Evolutionary conservation across 331 rosid species (phyloP).

Genomic region (Rosa hybrid): DNA sequence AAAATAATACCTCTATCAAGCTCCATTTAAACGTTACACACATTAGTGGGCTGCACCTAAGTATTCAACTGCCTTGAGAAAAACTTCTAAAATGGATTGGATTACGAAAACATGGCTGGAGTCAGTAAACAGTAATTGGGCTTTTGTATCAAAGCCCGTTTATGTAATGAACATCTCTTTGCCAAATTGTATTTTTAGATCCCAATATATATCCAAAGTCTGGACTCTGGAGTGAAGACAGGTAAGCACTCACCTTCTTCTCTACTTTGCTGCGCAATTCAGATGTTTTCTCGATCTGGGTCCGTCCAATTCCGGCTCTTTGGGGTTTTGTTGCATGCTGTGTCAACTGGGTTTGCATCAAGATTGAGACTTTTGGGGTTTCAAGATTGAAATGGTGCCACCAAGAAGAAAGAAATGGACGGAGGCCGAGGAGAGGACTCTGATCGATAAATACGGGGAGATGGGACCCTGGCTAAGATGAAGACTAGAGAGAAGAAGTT

Average conservation of each 20-base stretch:
- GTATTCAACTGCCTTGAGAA: too few species aligned
- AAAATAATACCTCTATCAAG: too few species aligned
- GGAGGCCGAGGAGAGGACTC: slow-evolving; percentile 91
- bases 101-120: too few species aligned
- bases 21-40: too few species aligned
- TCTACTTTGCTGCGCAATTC: slow-evolving; percentile 19
- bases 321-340: slow-evolving; percentile 38
- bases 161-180: too few species aligned
- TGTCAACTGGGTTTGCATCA: slow-evolving; percentile 26
- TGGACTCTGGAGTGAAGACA: too few species aligned
- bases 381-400: slow-evolving; percentile 60
- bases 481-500: slow-evolving; percentile 94
- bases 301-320: slow-evolving; percentile 22
- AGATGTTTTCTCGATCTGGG: slow-evolving; percentile 35
- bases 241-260: slow-evolving; percentile 22
- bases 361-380: slow-evolving; percentile 25
- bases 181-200: too few species aligned
- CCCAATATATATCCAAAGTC: too few species aligned
- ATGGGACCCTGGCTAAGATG: slow-evolving; percentile 82
- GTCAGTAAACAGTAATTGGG: too few species aligned
- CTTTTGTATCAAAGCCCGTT: too few species aligned
- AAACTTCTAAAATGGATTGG: too few species aligned
- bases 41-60: too few species aligned
- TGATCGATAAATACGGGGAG: slow-evolving; percentile 83
- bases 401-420: slow-evolving; percentile 97